These are phyloP conservation scores for Teunomyces pallodes DNA, from an alignment of 805 yeast genomes.

Conservation along the genomic window DNA sequence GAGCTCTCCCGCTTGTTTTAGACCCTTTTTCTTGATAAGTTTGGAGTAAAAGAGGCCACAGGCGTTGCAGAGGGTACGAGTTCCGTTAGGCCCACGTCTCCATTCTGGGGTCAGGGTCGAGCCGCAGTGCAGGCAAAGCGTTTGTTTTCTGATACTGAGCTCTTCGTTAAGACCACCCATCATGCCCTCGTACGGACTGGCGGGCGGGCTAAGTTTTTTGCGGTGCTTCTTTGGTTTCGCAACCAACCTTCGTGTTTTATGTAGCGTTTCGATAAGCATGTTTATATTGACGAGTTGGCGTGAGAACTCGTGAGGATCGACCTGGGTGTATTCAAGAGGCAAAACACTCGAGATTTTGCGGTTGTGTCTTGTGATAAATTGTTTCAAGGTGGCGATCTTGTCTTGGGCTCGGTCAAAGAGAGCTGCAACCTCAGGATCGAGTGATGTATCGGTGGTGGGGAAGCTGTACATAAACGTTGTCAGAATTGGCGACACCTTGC, in stretches of 20 bases:
- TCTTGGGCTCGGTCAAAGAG: not conserved
- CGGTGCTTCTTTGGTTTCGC: not conserved
- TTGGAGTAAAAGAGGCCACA: constrained; percentile 19
- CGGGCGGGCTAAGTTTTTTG: not conserved
- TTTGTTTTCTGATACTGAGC: constrained; percentile 6
- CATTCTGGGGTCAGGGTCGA: constrained; percentile 19
- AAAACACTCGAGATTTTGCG: not conserved
- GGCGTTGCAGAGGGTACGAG: constrained; percentile 17
- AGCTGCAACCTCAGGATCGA: not conserved
- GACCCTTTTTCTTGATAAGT: constrained; percentile 10
- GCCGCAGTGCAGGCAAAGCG: constrained; percentile 16
- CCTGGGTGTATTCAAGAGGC: not conserved
- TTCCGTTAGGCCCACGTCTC: constrained; percentile 19
- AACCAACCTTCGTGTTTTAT: not conserved
- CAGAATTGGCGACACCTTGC: not conserved
- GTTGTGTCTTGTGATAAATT: not conserved
- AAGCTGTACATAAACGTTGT: not conserved
- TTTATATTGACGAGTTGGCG: not conserved
- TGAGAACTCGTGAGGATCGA: not conserved
- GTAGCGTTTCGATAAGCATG: not conserved
- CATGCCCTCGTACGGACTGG: not conserved
- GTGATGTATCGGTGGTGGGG: not conserved
- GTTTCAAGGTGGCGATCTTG: not conserved
- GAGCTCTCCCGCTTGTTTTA: constrained; percentile 5
- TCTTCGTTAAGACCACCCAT: constrained; percentile 12